These are phyloP conservation scores for Eremothecium cymbalariae DNA, from an alignment of 1,139 yeast species.

Conservation along the genomic window DNA sequence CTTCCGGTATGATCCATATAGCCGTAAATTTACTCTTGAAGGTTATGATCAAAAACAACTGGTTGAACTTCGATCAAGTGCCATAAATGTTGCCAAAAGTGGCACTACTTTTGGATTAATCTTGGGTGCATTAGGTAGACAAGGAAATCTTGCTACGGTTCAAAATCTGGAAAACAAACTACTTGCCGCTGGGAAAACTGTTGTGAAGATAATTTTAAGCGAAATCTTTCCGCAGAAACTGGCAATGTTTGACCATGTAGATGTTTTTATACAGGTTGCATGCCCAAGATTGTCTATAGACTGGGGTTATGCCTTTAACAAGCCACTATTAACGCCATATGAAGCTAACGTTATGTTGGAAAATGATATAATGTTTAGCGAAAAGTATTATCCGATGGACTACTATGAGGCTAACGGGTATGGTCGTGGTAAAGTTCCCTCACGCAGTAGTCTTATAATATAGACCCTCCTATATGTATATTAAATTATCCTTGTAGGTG, in stretches of 20 bases:
- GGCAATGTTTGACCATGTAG: constrained; percentile 90
- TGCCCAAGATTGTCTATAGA: constrained; percentile 94
- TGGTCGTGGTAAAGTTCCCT: constrained; percentile 76
- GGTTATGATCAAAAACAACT: constrained; percentile 80
- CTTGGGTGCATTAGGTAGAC: constrained; percentile 94
- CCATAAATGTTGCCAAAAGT: constrained; percentile 49
- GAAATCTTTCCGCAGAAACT: constrained; percentile 91
- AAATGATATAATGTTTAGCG: constrained; percentile 60
- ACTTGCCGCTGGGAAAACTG: constrained; percentile 48
- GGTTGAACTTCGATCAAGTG: constrained; percentile 64
- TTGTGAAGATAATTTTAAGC: constrained; percentile 75
- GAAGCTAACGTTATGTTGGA: constrained; percentile 89
- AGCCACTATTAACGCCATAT: constrained; percentile 89
- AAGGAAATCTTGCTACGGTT: constrained; percentile 78
- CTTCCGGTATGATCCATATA: constrained; percentile 89
- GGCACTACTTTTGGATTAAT: constrained; percentile 76
- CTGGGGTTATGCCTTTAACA: constrained; percentile 97
- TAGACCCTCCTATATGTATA: constrained; percentile 2
- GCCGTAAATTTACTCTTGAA: constrained; percentile 82
- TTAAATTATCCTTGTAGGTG: too few species aligned
- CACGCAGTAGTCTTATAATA: constrained; percentile 20
- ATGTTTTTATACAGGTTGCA: constrained; percentile 94
- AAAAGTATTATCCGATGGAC: constrained; percentile 84
- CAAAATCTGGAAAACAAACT: constrained; percentile 52
- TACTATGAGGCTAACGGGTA: constrained; percentile 86